A percentile compares a stretch with the other conserved stretches of the same genome.
Evolutionary conservation across 2,329 filamentous ascomycete genomes (phyloP).

Genomic region (Fusarium anthophilum): DNA sequence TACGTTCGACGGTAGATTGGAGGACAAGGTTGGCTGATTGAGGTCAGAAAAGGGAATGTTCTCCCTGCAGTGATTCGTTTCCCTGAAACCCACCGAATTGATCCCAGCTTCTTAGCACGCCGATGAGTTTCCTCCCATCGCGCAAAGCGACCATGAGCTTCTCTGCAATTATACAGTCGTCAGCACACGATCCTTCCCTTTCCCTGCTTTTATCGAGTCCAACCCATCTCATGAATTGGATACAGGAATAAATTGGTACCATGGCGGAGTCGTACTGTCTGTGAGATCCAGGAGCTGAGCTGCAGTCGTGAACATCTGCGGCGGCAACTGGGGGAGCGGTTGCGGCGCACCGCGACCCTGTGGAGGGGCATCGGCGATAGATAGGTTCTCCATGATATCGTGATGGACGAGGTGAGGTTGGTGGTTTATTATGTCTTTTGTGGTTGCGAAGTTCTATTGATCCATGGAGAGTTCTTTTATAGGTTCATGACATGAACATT

Average conservation of each 20-base stretch:
- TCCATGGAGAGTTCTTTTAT: conserved; percentile 32
- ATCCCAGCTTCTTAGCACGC: conserved; percentile 94
- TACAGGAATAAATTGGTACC: conserved; percentile 13
- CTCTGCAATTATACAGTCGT: conserved; percentile 65
- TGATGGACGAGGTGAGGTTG: conserved; percentile 15
- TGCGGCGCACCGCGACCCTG: conserved; percentile 55
- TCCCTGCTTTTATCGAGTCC: not conserved
- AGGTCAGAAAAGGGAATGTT: conserved; percentile 22
- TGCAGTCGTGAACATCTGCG: conserved; percentile 98
- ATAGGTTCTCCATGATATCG: conserved; percentile 63
- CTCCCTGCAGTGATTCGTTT: not conserved
- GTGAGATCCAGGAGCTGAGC: conserved; percentile 95
- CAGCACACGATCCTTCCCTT: conserved; percentile 38
- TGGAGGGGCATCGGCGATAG: conserved; percentile 59
- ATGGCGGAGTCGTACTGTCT: conserved; percentile 76
- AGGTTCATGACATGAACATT: conserved; percentile 40
- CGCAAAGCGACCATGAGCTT: conserved; percentile 92
- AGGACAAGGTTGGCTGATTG: conserved; percentile 87
- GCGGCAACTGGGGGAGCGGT: conserved; percentile 73
- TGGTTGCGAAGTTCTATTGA: conserved; percentile 17
- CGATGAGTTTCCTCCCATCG: conserved; percentile 93
- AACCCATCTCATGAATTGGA: conserved; percentile 2
- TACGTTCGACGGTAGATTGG: conserved; percentile 89
- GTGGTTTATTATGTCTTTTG: conserved; percentile 4
- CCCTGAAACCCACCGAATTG: conserved; percentile 80